Evolutionary conservation across 1,139 yeast species (phyloP), one percentile per base, ranked within the genome.

Genomic region (Diutina scorzettiae): DNA sequence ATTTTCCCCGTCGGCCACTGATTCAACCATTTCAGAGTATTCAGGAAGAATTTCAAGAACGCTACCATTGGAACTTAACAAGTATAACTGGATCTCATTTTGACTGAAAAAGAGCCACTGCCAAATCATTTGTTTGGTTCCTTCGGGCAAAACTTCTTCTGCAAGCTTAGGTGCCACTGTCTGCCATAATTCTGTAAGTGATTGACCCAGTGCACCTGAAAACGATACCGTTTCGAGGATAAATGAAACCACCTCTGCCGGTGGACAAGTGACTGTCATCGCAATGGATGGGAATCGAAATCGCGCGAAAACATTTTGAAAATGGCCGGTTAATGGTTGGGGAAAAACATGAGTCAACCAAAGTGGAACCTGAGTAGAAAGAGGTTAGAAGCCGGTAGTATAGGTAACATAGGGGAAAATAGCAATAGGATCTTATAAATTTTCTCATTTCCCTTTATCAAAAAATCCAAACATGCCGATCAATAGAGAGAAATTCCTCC

Each of bases 211-310:
- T 14, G 28, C 28, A 6, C 39, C 39, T 4, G 28, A 23, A 19
- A 34, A 34, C 17, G 39, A 21, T 9, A 34, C 28, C 7, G 27
- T 23, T 23, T 34, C 39, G 17, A 34, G 17, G 7, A 23, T 23
- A 21, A 19, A 23, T 20, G 27, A n/a, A 16, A 34, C 39, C 12
- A 34, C 16, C 25, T 34, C 39, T 5, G 39, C 39, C 2, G 39
- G 39, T 9, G 39, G 27, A n/a, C 39, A 20, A 16, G 25, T 16
- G 6, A 14, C 14, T 9, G 23, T 11, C 20, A n/a, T 21, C 14
- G 39, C 7, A 14, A n/a, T 24, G 28, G 39, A 34, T 34, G 39
- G 39, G 39, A 34, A 11, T 34, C 39, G 39, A 34, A 34, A 32
- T 19, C 37, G 37, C 37, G 37, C 27, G 27, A 24, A 24, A 24